These are phyloP conservation scores for Kluyveromyces sp. DNA, from an alignment of 1,139 yeast genomes.

Conservation along the genomic window DNA sequence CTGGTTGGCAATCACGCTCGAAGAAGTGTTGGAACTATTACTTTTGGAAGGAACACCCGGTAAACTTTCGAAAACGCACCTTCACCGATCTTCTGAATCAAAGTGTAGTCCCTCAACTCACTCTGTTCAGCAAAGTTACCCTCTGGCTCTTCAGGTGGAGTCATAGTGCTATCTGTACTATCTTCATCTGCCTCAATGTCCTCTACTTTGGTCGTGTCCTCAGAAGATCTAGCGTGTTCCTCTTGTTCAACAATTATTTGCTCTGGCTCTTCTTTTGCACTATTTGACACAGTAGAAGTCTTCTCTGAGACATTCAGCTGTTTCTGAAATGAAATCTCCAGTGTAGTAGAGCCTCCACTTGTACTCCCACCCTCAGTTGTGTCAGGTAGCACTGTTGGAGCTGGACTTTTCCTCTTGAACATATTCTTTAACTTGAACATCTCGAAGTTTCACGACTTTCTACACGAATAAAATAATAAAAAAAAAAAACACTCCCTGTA, in stretches of 20 bases:
- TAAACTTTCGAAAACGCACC: slow-evolving; percentile 91
- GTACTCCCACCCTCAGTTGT: background rate
- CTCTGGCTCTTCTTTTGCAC: too few relatives aligned
- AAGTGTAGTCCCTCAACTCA: slow-evolving; percentile 25
- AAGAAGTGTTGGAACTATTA: slow-evolving; percentile 3
- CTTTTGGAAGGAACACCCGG: slow-evolving; percentile 35
- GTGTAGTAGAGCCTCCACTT: slow-evolving; percentile 1
- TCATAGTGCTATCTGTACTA: background rate
- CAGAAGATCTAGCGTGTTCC: background rate
- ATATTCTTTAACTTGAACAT: slow-evolving; percentile 12
- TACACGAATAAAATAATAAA: too few relatives aligned
- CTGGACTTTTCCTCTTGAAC: slow-evolving; percentile 9
- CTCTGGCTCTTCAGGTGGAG: slow-evolving; percentile 12
- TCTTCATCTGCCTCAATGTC: slow-evolving; percentile 5
- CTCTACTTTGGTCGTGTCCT: slow-evolving; percentile 1
- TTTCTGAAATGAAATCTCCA: slow-evolving; percentile 6
- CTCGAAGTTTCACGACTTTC: background rate
- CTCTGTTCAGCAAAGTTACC: slow-evolving; percentile 21
- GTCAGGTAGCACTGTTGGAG: background rate
- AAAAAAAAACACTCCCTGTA: too few relatives aligned
- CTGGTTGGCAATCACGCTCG: slow-evolving; percentile 8
- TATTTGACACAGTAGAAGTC: slow-evolving; percentile 1
- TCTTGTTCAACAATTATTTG: too few relatives aligned
- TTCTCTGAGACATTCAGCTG: slow-evolving; percentile 1
- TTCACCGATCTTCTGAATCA: slow-evolving; percentile 50